Evolutionary conservation across 345 rosid species (phyloP), one percentile per base, ranked within the genome.

Genomic region (Conringia planisiliqua): DNA sequence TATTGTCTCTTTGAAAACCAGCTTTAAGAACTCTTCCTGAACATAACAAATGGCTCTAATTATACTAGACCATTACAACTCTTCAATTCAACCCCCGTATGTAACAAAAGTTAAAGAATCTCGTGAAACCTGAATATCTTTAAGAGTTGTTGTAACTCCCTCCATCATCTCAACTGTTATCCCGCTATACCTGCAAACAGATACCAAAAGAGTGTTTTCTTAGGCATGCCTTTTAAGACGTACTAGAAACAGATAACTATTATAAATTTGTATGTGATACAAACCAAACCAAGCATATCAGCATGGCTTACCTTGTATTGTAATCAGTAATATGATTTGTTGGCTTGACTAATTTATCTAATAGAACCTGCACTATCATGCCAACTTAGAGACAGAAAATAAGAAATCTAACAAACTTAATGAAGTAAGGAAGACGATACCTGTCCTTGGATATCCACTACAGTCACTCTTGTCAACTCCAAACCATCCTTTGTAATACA

Each of bases 261-360:
- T 13, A 44, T 36, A 30, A 73, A 58, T 36, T 32, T 22, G 22
- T 27, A 14, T 63, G 72, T 52, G 44, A 67, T 27, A 72, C 61
- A 61, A 24, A 40, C 32, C 24, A 18, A 59, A 55, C 29, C 18
- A 65, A 50, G n/a, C 13, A 24, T 40, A 69, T 60, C 39, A 48
- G 65, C 0, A 70, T 55, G 42, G 78, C 52, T 42, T 82, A 95
- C 99, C 97, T 87, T 52, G 97, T 95, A 75, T 89, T 90, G 82
- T 92, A 95, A 78, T 95, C 97, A 38, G 86, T 81, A 4, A 95
- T 95, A 18, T 77, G 60, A 35, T 95, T 95, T 70, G 81, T 58
- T 30, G 97, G 99, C 78, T 86, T 92, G 62, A 95, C 99, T 84
- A 95, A 79, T 86, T 90, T 86, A 79, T 92, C 99, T 55, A 92